Base-by-base conservation (phyloP, 2,329 filamentous ascomycete genomes). In the Chrysoporthe puriensis region DNA sequence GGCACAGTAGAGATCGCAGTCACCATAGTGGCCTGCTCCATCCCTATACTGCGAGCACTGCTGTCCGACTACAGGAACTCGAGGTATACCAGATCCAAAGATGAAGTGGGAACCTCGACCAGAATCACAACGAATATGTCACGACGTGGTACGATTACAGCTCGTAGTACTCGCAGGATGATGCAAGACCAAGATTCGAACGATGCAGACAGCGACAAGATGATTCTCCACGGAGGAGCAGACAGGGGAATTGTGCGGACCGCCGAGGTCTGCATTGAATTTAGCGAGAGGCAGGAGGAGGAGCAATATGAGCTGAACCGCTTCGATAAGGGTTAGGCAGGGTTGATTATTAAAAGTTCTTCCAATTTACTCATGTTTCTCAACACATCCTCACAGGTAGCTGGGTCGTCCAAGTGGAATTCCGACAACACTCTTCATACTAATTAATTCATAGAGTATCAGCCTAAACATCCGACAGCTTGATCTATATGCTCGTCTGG, bases 21-120 rank as follows among this genome's bases (percentile, higher is more conserved):
- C 14, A 63, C 61, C 16, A 54, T 63, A 48, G 44, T 63, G 6
- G 61, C 9, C n/a, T 32, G 42, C 42, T 63, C 61, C 16, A 63
- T 63, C 6, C 61, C 61, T 6, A 54, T 63, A 18, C 46, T 63
- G 3, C 43, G 61, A 40, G 61, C 44, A 16, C 46, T 63, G 46
- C n/a, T 63, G 11, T 57, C 54, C 5, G 54, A 40, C 9, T 40
- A 57, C 16, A 57, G n/a, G 18, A 18, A 40, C 16, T 57, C 54
- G 54, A 40, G 54, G n/a, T 57, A 36, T 9, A 34, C 32, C 32
- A 57, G 34, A 4, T 57, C 54, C 54, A 36, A 13, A 9, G 54
- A 57, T 26, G 54, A 36, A 36, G 34, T 57, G 7, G 54, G 54
- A 3, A 57, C 54, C 18, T 57, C 54, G 54, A 57, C 54, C 18